A percentile compares a stretch with the other conserved stretches of the same genome.
Conservation (phyloP, 1,284 basidiomycete species). For the Exsudoporus floridanus region DNA sequence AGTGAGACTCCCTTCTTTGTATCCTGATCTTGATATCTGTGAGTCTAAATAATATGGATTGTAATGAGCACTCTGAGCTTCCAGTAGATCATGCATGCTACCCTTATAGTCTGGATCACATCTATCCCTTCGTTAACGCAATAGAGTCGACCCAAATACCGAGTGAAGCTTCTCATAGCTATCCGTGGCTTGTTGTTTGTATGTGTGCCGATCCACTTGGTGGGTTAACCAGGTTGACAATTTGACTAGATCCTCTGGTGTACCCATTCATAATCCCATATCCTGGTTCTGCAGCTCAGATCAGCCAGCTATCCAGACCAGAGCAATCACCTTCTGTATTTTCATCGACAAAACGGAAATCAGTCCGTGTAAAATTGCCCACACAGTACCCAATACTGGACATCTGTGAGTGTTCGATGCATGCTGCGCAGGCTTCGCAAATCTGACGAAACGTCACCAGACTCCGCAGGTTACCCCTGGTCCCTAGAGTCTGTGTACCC, state of each 20-base stretch:
- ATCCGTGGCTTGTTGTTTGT: conserved; percentile 32
- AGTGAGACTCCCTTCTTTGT: conserved; percentile 8
- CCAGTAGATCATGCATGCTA: conserved; percentile 23
- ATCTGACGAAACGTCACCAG: conserved; percentile 9
- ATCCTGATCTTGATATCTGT: conserved; percentile 28
- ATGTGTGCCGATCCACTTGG: conserved; percentile 3
- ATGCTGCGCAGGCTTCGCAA: not conserved
- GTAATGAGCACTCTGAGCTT: not conserved
- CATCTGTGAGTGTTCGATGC: conserved; percentile 19
- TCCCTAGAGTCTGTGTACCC: conserved; percentile 33
- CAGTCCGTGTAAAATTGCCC: conserved; percentile 14
- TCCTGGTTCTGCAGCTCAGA: conserved; percentile 9
- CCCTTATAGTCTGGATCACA: conserved; percentile 21
- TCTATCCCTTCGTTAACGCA: conserved; percentile 18
- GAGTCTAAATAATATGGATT: conserved; percentile 1
- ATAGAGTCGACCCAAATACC: not conserved
- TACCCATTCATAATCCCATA: conserved; percentile 29
- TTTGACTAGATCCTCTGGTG: conserved; percentile 19
- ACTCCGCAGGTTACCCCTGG: conserved; percentile 28
- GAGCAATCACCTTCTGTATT: not conserved
- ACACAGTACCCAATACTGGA: conserved; percentile 23
- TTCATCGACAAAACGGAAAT: not conserved
- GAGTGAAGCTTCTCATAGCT: conserved; percentile 3
- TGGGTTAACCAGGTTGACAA: not conserved
- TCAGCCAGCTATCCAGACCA: conserved; percentile 3